Conservation (phyloP, 108 stramenopile genomes). For the Skeletonema marinoi region DNA sequence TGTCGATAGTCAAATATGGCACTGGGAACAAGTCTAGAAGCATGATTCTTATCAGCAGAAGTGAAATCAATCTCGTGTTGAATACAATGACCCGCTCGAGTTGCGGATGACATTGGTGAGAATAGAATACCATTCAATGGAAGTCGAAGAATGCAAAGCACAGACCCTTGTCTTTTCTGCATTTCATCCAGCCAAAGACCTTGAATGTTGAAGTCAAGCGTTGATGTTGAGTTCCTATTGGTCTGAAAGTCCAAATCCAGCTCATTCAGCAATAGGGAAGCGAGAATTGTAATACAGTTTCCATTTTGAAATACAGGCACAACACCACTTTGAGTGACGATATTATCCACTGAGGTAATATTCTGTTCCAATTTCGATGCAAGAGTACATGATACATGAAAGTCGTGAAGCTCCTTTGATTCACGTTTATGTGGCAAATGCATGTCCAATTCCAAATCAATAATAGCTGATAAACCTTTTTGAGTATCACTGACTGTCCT, state of each 20-base stretch:
- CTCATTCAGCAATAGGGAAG: conserved; percentile 29
- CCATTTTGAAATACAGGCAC: conserved; percentile 33
- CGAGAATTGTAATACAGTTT: conserved; percentile 46
- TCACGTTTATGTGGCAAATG: neutral
- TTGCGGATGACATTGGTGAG: conserved; percentile 5
- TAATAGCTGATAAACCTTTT: conserved; percentile 26
- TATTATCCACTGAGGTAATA: conserved; percentile 7
- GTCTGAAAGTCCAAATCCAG: conserved; percentile 8
- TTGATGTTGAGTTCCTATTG: neutral
- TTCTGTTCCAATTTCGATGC: neutral
- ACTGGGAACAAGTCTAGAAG: conserved; percentile 9
- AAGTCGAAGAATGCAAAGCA: conserved; percentile 32
- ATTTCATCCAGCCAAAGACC: conserved; percentile 21
- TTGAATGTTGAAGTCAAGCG: conserved; percentile 39
- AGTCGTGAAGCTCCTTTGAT: conserved; percentile 20
- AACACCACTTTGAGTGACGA: conserved; percentile 37
- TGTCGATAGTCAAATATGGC: conserved; percentile 47
- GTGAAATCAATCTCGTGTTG: conserved; percentile 37
- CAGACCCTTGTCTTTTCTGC: conserved; percentile 25
- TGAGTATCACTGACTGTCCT: conserved; percentile 19
- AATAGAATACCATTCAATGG: conserved; percentile 21
- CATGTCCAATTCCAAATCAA: conserved; percentile 51
- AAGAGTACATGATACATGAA: conserved; percentile 43
- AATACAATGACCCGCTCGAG: conserved; percentile 29
- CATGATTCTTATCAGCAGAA: neutral